Percentiles rank a stretch among this genome's conserved stretches.
Evolutionary conservation across 2,329 filamentous ascomycete species (phyloP).

Genomic region (Paecilomyces formosus): DNA sequence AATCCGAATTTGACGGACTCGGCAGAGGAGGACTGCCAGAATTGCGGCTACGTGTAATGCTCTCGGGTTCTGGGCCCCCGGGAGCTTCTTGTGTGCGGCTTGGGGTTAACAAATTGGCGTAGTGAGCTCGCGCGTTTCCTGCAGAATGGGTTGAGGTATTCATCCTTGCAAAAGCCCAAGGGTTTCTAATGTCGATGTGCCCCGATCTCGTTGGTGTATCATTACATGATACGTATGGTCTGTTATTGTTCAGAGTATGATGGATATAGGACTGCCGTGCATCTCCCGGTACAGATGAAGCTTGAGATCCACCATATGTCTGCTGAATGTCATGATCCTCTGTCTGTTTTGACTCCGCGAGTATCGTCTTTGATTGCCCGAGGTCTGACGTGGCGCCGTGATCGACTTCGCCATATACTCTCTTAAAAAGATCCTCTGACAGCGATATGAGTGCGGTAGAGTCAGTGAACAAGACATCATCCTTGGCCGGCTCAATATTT

Average conservation of each 20-base stretch:
- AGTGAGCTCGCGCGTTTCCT: slow-evolving; percentile 1
- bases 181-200: slow-evolving; percentile 19
- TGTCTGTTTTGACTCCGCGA: not conserved
- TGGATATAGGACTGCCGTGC: not conserved
- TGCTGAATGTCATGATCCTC: not conserved
- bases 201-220: not conserved
- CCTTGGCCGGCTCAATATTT: slow-evolving; percentile 58
- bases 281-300: not conserved
- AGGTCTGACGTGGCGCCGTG: slow-evolving; percentile 1
- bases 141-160: slow-evolving; percentile 12
- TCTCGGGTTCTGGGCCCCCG: not conserved
- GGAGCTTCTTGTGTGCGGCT: not conserved
- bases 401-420: slow-evolving; percentile 24
- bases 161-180: slow-evolving; percentile 29
- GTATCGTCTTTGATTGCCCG: not conserved
- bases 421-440: slow-evolving; percentile 39
- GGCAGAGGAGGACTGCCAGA: slow-evolving; percentile 6
- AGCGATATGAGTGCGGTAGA: slow-evolving; percentile 33
- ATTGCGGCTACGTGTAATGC: not conserved
- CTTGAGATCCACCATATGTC: not conserved
- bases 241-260: not conserved
- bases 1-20: slow-evolving; percentile 11
- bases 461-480: slow-evolving; percentile 54
- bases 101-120: slow-evolving; percentile 11
- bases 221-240: not conserved